These are phyloP conservation scores for Neoscytalidium dimidiatum DNA, from an alignment of 2,329 filamentous ascomycete genomes.

Conservation along the genomic window DNA sequence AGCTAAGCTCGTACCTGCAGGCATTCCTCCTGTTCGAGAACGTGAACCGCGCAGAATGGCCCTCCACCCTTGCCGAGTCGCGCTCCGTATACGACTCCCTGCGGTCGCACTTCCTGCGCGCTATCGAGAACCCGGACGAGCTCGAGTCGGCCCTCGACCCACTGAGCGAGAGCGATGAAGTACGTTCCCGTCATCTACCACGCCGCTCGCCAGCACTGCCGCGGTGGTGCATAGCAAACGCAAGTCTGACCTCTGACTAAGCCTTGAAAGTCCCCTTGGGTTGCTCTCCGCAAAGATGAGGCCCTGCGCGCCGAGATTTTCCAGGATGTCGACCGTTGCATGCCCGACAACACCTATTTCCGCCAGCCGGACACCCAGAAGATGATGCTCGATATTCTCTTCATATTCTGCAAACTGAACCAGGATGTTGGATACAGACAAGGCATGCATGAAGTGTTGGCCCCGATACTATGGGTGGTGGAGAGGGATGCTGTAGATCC, in stretches of 20 bases:
- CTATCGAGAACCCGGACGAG: constrained; percentile 78
- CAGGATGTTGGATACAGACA: constrained; percentile 90
- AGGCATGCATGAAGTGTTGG: constrained; percentile 96
- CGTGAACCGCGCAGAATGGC: constrained; percentile 67
- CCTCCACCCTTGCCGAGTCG: constrained; percentile 64
- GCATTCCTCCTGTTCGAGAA: constrained; percentile 78
- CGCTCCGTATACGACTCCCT: constrained; percentile 73
- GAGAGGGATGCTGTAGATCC: constrained; percentile 74
- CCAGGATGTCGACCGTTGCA: constrained; percentile 87
- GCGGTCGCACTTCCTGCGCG: constrained; percentile 74
- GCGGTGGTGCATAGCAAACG: constrained; percentile 28
- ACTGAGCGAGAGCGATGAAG: constrained; percentile 76
- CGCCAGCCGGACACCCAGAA: constrained; percentile 75
- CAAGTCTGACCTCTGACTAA: constrained; percentile 49
- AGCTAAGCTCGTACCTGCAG: constrained; percentile 46
- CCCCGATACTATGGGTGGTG: constrained; percentile 83
- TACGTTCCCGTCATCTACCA: constrained; percentile 41
- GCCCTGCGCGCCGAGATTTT: constrained; percentile 81
- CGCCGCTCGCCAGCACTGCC: constrained; percentile 23
- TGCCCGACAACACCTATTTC: constrained; percentile 91
- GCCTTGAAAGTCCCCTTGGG: constrained; percentile 79
- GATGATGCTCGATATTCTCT: constrained; percentile 84
- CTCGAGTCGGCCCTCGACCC: constrained; percentile 77
- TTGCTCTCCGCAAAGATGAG: constrained; percentile 82
- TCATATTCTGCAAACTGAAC: constrained; percentile 92